Base-by-base conservation (phyloP, 2,329 filamentous ascomycete genomes). In the Hortaea sp. region DNA sequence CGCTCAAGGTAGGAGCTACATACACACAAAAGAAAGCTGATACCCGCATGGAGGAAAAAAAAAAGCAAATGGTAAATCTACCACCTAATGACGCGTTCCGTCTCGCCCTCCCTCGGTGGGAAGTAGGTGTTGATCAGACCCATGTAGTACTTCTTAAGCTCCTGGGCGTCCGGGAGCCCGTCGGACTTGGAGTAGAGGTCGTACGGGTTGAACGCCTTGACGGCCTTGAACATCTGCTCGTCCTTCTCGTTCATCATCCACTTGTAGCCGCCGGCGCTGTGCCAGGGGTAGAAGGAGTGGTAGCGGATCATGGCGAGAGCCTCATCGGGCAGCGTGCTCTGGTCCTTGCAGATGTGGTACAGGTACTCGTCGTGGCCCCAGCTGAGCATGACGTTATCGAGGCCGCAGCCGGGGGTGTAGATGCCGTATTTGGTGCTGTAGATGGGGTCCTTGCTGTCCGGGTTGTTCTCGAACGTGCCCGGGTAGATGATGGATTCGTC, bases 241-340 rank as follows among this genome's bases (percentile, higher is more conserved):
- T 95, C 88, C 62, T 88, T 83, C 50, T 84, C 80, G 63, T 83
- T 77, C 88, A 94, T 94, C 65, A 94, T 77, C 67, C 87, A 79
- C 50, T 68, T 67, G 69, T 95, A 95, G 5, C 85, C 88, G 45
- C 82, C 83, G 64, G 84, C 82, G 50, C 75, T 79, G 69, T 94
- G 88, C 88, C 88, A 95, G 11, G 88, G 83, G 68, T 95, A 95
- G 69, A 94, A 94, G 5, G 82, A 87, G 69, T 95, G 88, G 69
- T 94, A 94, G 46, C 88, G 75, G 64, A 95, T 92, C 86, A 95
- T 94, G 50, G 88, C 88, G 7, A 95, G 75, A 0, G 84, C 85
- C 74, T 94, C 88, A 41, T 77, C 74, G 0, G 88, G 88, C 39
- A 95, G 74, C 0, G 72, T 83, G 42, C 78, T 83, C 72, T 94